Conservation (phyloP, 1,284 basidiomycete species). For the Trichosporon sp. region DNA sequence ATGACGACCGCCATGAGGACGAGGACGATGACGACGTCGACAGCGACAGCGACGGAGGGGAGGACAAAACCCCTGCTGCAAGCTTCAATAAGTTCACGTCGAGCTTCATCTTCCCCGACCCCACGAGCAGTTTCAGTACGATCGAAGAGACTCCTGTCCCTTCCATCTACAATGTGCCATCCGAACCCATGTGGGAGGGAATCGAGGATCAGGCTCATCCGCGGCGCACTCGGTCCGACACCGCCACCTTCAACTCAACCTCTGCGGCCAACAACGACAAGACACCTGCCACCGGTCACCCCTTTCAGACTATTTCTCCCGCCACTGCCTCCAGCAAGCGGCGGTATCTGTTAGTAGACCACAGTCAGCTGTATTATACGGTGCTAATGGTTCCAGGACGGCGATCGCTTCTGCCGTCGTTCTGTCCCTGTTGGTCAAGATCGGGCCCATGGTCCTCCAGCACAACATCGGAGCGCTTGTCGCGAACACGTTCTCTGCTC, state of each 20-base stretch:
- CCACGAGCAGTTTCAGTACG: slow-evolving; percentile 22
- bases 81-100: slow-evolving; percentile 25
- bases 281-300: background rate
- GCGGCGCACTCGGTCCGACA: background rate
- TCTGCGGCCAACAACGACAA: background rate
- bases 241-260: background rate
- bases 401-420: slow-evolving; percentile 9
- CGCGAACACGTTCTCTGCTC: slow-evolving; percentile 15
- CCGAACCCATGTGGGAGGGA: background rate
- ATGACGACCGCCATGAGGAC: slow-evolving; percentile 8
- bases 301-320: slow-evolving; percentile 10
- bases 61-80: slow-evolving; percentile 16
- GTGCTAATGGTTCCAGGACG: slow-evolving; percentile 7
- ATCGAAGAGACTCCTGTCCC: slow-evolving; percentile 21
- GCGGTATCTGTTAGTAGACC: slow-evolving; percentile 12
- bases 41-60: background rate
- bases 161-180: slow-evolving; percentile 20
- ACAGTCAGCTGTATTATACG: background rate
- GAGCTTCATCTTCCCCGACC: slow-evolving; percentile 34
- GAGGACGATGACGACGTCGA: slow-evolving; percentile 14
- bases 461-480: slow-evolving; percentile 4
- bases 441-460: slow-evolving; percentile 7
- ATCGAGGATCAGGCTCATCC: background rate
- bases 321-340: slow-evolving; percentile 5
- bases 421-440: slow-evolving; percentile 11